Base-by-base conservation (phyloP, 2,329 filamentous ascomycete genomes). In the Aspergillus aculeatinus region DNA sequence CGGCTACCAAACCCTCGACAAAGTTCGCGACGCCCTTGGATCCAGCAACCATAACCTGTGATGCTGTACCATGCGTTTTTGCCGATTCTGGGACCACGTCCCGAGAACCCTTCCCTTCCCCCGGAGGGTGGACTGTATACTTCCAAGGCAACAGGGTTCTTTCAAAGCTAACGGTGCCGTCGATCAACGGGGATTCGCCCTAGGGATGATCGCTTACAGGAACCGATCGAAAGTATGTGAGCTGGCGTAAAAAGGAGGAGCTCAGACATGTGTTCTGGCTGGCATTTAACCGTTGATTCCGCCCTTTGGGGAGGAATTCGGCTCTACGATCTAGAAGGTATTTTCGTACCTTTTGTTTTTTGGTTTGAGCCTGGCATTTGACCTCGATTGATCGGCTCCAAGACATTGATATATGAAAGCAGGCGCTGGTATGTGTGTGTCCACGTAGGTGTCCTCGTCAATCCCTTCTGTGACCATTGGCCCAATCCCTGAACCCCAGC, bases 61-160 rank as follows among this genome's bases (percentile, higher is more conserved):
- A 56, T 52, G 61, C 48, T 57, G 61, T 59, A 21, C 53, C 11
- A 19, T 33, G 27, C 27, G 39, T 44, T 44, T 44, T 19, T 19
- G 39, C 39, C 39, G n/a, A 44, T 44, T 44, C 39, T 44, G 39
- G 39, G 16, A 5, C 19, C 39, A 44, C 14, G 39, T 19, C 39
- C 16, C 39, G 39, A 44, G 39, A 44, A 44, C 16, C 16, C 16
- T 44, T 9, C n/a, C 2, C 33, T 9, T 44, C 1, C 33, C 33
- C 33, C 33, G 33, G 31, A 19, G 16, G 39, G 14, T 44, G 16
- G 39, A 12, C 39, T n/a, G 39, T 42, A 44, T 58, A 25, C 48
- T 39, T 35, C 42, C 33, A 51, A n/a, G 50, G 4, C 12, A 19
- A 44, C 39, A 44, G 16, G 39, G 39, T 44, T 19, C 27, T 19